Conservation (phyloP, 768 basidiomycete genomes). For the Phlebiopsis flavidoalba region DNA sequence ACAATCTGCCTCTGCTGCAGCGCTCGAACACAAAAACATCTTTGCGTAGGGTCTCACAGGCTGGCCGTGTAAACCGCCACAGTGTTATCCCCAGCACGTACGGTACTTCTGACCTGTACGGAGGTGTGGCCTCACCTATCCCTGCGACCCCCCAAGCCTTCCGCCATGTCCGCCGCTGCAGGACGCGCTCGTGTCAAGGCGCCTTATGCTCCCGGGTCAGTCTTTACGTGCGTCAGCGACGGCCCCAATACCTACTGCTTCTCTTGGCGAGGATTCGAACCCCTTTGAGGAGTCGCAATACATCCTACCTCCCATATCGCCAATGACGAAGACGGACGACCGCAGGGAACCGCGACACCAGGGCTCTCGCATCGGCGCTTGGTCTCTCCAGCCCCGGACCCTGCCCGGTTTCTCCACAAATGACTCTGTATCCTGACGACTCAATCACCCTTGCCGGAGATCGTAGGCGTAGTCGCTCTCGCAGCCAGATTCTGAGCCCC, state of each 20-base stretch:
- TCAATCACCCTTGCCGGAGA: conserved; percentile 57
- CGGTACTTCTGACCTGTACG: conserved; percentile 38
- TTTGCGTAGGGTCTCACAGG: conserved; percentile 15
- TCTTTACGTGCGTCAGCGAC: conserved; percentile 47
- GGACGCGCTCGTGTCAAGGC: conserved; percentile 66
- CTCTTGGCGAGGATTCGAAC: conserved; percentile 24
- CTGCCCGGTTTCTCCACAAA: conserved; percentile 48
- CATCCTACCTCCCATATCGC: conserved; percentile 25
- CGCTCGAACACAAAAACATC: conserved; percentile 16
- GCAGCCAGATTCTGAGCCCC: conserved; percentile 28
- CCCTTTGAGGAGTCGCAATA: conserved; percentile 31
- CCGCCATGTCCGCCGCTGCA: conserved; percentile 20
- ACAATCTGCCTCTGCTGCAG: conserved; percentile 18
- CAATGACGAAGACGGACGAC: conserved; percentile 37
- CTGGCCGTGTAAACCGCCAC: conserved; percentile 22
- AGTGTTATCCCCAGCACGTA: conserved; percentile 15
- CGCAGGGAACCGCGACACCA: conserved; percentile 36
- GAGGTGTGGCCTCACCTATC: conserved; percentile 43
- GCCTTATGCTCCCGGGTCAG: conserved; percentile 51
- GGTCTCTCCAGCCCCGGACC: conserved; percentile 26
- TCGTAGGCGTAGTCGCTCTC: conserved; percentile 17
- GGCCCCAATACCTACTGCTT: conserved; percentile 6
- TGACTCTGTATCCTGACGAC: conserved; percentile 68
- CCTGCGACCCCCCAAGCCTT: conserved; percentile 16
- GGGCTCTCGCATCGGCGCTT: conserved; percentile 34